A percentile compares a stretch with the other conserved stretches of the same genome.
Conservation (phyloP, 2,329 filamentous ascomycete genomes). For the Alternaria burnsii region DNA sequence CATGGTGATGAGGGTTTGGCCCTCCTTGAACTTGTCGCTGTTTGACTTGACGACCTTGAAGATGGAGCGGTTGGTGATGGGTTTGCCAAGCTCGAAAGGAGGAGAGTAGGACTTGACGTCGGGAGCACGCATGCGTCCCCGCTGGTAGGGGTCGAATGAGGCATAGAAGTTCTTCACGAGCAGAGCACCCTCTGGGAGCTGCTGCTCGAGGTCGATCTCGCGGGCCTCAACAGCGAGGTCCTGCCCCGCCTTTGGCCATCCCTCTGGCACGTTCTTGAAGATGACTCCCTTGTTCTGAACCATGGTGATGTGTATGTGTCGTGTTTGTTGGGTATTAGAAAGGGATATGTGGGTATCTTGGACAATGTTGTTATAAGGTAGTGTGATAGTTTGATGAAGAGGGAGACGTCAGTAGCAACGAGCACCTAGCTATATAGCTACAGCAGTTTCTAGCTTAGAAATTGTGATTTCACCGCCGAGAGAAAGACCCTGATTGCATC, state of each 20-base stretch:
- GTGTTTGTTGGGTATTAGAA: not conserved
- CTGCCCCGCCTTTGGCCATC: conserved; percentile 73
- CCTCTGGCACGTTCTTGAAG: conserved; percentile 74
- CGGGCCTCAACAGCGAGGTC: conserved; percentile 73
- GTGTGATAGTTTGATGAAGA: conserved; percentile 7
- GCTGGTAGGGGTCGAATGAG: conserved; percentile 86
- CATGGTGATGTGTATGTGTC: conserved; percentile 49
- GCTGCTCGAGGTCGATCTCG: conserved; percentile 71
- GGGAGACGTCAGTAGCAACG: conserved; percentile 6
- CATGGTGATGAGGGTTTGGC: conserved; percentile 69
- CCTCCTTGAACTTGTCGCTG: conserved; percentile 67
- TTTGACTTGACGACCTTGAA: conserved; percentile 76
- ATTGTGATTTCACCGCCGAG: conserved; percentile 17
- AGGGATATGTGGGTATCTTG: conserved; percentile 7
- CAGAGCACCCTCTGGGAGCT: conserved; percentile 70
- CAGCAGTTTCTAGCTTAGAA: conserved; percentile 13
- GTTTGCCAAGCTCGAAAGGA: conserved; percentile 67
- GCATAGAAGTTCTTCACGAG: conserved; percentile 75
- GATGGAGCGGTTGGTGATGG: conserved; percentile 71
- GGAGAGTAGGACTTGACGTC: conserved; percentile 72
- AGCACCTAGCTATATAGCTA: conserved; percentile 21
- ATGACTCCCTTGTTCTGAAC: conserved; percentile 77
- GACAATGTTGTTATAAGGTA: not conserved
- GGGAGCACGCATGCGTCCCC: conserved; percentile 76
- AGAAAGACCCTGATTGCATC: conserved; percentile 25